A percentile compares a stretch with the other conserved stretches of the same genome.
phyloP scores from a whole-genome alignment of 257 asterid species.

The Solanum pimpinellifolium region DNA sequence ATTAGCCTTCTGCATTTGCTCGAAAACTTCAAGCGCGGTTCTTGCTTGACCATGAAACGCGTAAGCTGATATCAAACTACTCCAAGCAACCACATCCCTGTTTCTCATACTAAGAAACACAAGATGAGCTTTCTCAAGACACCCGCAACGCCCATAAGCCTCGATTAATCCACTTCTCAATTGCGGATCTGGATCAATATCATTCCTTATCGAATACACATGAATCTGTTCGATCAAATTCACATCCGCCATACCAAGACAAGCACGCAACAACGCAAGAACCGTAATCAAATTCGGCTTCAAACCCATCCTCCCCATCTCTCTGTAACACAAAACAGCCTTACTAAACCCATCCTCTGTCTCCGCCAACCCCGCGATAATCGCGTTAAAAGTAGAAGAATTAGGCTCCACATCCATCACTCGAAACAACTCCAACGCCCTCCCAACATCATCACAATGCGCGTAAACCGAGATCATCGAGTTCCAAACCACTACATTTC shows the following conservation, averaged over 20 bases:
- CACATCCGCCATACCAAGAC: slow-evolving; percentile 17
- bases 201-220: slow-evolving; percentile 20
- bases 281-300: slow-evolving; percentile 25
- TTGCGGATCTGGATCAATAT: slow-evolving; percentile 15
- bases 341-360: slow-evolving; percentile 13
- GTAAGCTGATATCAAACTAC: slow-evolving; percentile 37
- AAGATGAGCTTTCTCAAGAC: slow-evolving; percentile 12
- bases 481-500: slow-evolving; percentile 40
- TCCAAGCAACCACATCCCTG: slow-evolving; percentile 41
- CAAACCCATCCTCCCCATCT: slow-evolving; percentile 19
- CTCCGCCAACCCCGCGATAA: slow-evolving; percentile 26
- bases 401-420: slow-evolving; percentile 26
- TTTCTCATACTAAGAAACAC: slow-evolving; percentile 20
- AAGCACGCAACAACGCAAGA: slow-evolving; percentile 29
- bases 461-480: slow-evolving; percentile 30
- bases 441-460: slow-evolving; percentile 9
- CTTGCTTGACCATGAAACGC: slow-evolving; percentile 32
- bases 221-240: slow-evolving; percentile 33
- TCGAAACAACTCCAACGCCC: slow-evolving; percentile 22
- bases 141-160: slow-evolving; percentile 42
- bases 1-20: slow-evolving; percentile 22
- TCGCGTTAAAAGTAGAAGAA: slow-evolving; percentile 23
- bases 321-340: slow-evolving; percentile 21
- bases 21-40: slow-evolving; percentile 15
- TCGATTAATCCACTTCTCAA: slow-evolving; percentile 35